Base-by-base conservation (phyloP, 768 basidiomycete species). In the Lactarius deliciosus region DNA sequence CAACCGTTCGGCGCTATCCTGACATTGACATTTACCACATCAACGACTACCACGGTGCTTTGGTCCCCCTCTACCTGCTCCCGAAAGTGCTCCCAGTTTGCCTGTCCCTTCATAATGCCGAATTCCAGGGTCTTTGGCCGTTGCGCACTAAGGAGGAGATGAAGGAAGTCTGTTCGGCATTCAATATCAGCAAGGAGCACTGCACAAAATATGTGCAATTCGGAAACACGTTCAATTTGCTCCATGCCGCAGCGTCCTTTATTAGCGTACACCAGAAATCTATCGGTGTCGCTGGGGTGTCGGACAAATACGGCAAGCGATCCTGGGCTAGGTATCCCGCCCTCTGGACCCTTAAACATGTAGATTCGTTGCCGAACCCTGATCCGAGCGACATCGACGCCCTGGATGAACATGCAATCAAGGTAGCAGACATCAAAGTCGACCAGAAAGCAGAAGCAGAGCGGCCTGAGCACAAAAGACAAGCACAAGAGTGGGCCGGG, bases 121-220 rank as follows among this genome's bases (percentile, higher is more conserved):
- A 97, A 77, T 97, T 97, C 84, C 95, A 97, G 75, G 95, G 95
- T 78, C 84, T 96, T 30, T 96, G 95, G 95, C 92, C 95, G 7
- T 83, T 97, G 30, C 90, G 95, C 56, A 97, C 95, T 43, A 96
- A 96, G 80, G 94, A 96, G 74, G 95, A 97, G 76, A 95, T 96
- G 94, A 96, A 94, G 80, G 95, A 97, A 76, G 95, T 97, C 57
- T 97, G 95, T 76, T 96, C 95, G 3, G 95, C 95, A 3, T 97
- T 97, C 84, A 96, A 96, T 77, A 92, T 97, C 76, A 91, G 91
- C 81, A 96, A 96, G 78, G 94, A 96, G 74, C 83, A 93, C 73
- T 97, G 95, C 81, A 92, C 90, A 61, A 96, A 96, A 83, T 97
- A 97, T 74, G 93, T 97, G 54, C 95, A 97, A 77, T 97, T 97